Evolutionary conservation across 805 yeast genomes (phyloP).

Genomic region (Candida yuanshanica): DNA sequence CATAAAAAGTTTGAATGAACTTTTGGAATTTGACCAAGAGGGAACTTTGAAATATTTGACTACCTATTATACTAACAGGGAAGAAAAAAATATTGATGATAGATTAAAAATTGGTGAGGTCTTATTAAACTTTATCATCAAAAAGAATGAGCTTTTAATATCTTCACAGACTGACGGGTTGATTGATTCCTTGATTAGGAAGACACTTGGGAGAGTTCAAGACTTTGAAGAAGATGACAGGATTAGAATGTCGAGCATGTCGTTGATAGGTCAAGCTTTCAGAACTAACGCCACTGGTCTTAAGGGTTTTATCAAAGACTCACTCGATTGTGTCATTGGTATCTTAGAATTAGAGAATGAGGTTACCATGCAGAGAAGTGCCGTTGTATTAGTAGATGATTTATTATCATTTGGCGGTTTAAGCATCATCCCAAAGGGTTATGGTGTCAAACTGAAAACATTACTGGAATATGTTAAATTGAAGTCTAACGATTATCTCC

Average conservation of each 20-base stretch:
- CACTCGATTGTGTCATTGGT: constrained; percentile 75
- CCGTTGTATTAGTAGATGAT: constrained; percentile 64
- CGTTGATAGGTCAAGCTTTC: constrained; percentile 71
- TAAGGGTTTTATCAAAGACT: constrained; percentile 40
- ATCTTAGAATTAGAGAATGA: constrained; percentile 58
- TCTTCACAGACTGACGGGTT: constrained; percentile 37
- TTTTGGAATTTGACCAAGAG: constrained; percentile 41
- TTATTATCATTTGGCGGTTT: constrained; percentile 44
- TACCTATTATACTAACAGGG: constrained; percentile 27
- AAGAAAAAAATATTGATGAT: constrained; percentile 46
- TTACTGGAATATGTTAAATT: constrained; percentile 38
- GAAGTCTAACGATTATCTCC: constrained; percentile 51
- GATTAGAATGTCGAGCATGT: constrained; percentile 80
- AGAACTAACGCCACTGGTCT: constrained; percentile 54
- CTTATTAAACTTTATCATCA: constrained; percentile 49
- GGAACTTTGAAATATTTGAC: constrained; percentile 34
- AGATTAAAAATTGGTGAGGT: constrained; percentile 83
- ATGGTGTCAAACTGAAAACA: constrained; percentile 37
- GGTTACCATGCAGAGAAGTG: constrained; percentile 58
- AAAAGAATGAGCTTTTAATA: constrained; percentile 27
- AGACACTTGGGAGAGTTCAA: constrained; percentile 37
- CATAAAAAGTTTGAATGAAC: constrained; percentile 66
- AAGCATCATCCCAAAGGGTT: constrained; percentile 43
- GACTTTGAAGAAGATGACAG: constrained; percentile 43
- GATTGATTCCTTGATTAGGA: constrained; percentile 37